Conservation (phyloP, 176 grass and related monocot genomes). For the Cenchrus americanus region DNA sequence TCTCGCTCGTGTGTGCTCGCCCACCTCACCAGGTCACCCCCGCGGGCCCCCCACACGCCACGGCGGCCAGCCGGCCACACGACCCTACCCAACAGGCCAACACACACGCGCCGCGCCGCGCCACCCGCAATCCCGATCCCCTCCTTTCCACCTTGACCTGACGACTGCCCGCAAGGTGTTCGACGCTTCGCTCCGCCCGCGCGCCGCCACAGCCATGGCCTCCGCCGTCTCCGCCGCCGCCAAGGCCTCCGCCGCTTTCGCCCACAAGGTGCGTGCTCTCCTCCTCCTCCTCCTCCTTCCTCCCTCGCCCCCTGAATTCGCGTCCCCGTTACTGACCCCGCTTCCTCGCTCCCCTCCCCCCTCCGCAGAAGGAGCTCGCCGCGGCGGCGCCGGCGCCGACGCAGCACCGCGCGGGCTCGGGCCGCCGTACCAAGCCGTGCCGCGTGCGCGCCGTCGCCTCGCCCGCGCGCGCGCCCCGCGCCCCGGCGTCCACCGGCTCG, state of each 20-base stretch:
- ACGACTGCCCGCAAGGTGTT: slow-evolving; percentile 11
- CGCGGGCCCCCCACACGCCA: background rate
- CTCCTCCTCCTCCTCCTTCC: background rate
- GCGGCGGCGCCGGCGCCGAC: slow-evolving; percentile 26
- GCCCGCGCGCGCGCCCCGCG: slow-evolving; percentile 55
- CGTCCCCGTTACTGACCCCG: background rate
- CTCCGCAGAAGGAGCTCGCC: slow-evolving; percentile 66
- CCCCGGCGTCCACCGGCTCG: slow-evolving; percentile 74
- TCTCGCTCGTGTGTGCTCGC: background rate
- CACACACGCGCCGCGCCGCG: background rate
- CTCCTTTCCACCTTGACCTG: background rate
- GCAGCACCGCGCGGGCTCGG: slow-evolving; percentile 44
- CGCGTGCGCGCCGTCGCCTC: slow-evolving; percentile 64
- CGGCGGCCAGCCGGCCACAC: background rate
- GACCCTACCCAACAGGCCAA: background rate
- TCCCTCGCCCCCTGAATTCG: fast-evolving
- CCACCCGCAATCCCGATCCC: background rate
- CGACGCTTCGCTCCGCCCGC: slow-evolving; percentile 17
- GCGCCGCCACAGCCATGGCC: slow-evolving; percentile 47
- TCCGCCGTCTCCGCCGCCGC: slow-evolving; percentile 45
- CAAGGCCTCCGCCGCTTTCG: slow-evolving; percentile 47
- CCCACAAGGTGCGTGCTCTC: slow-evolving; percentile 27
- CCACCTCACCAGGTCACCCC: background rate
- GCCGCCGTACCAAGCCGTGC: slow-evolving; percentile 29
- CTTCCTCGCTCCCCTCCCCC: background rate